phyloP scores from a whole-genome alignment of 2,329 filamentous ascomycete genomes.

The Sporothrix curviconia region DNA sequence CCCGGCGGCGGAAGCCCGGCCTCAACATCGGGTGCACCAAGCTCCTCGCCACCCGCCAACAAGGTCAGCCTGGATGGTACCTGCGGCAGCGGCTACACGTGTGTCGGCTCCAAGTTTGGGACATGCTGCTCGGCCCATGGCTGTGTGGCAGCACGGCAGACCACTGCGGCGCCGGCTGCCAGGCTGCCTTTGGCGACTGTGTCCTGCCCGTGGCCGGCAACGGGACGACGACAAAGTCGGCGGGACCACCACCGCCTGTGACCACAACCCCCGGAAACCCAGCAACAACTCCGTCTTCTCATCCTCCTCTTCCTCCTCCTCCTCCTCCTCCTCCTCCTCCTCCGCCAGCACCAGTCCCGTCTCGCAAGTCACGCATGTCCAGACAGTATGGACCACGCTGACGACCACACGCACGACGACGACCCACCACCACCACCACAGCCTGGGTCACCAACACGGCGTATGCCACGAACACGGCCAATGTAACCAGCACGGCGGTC shows the following conservation, averaged over 20 bases:
- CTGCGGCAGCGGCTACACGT: slow-evolving; percentile 23
- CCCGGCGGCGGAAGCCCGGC: too few species aligned
- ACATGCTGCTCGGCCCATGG: slow-evolving; percentile 28
- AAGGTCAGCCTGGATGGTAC: slow-evolving; percentile 5
- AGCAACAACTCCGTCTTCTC: background rate
- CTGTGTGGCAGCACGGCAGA: slow-evolving; percentile 26
- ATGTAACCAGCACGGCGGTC: background rate
- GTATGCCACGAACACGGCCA: background rate
- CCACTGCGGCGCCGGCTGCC: slow-evolving; percentile 28
- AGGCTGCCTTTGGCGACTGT: slow-evolving; percentile 22
- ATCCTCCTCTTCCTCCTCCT: too few species aligned
- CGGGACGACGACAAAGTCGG: background rate
- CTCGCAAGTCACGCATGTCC: background rate
- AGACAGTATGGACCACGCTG: slow-evolving; percentile 9
- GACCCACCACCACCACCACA: background rate
- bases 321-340: too few species aligned
- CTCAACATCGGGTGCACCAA: too few species aligned
- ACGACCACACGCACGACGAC: background rate
- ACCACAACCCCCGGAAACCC: background rate
- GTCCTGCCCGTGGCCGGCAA: background rate
- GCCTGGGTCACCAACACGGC: slow-evolving; percentile 1
- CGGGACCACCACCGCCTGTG: background rate
- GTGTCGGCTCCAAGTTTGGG: slow-evolving; percentile 21
- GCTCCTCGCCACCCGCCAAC: background rate
- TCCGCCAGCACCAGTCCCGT: background rate